These are phyloP conservation scores for Leishmania lainsoni DNA, from an alignment of 208 protist genomes.

Conservation along the genomic window DNA sequence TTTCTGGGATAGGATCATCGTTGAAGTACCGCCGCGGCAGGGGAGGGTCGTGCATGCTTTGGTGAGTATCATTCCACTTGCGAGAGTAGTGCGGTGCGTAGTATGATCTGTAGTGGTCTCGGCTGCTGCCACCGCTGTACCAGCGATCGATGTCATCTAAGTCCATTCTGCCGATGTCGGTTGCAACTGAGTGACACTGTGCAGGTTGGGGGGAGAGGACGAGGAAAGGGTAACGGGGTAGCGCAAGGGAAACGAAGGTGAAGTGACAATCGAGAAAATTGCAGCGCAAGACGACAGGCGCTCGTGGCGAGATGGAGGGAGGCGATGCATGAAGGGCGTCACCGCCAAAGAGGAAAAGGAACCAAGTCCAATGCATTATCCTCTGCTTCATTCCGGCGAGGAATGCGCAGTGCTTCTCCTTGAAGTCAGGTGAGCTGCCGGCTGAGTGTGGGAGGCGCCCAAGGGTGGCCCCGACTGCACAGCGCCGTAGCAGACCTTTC, in stretches of 20 bases:
- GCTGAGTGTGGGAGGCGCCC: neutral
- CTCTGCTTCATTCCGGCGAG: neutral
- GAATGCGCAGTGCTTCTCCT: neutral
- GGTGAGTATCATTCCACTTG: slow-evolving; percentile 16
- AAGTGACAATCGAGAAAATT: neutral
- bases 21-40: slow-evolving; percentile 19
- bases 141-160: slow-evolving; percentile 29
- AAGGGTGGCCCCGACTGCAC: neutral
- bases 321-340: neutral
- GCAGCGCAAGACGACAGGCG: neutral
- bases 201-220: neutral
- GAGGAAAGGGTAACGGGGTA: neutral
- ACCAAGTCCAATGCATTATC: neutral
- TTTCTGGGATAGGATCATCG: neutral
- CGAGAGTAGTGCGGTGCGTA: slow-evolving; percentile 5
- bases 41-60: neutral
- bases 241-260: neutral
- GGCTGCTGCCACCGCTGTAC: slow-evolving; percentile 3
- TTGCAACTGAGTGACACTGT: neutral
- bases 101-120: slow-evolving; percentile 10
- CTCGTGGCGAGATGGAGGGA: neutral
- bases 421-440: neutral
- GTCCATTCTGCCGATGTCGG: slow-evolving; percentile 9
- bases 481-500: neutral
- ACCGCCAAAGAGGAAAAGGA: neutral